Evolutionary conservation across 306 rosid genomes (phyloP).

Genomic region (Pterocarpus macrocarpus): DNA sequence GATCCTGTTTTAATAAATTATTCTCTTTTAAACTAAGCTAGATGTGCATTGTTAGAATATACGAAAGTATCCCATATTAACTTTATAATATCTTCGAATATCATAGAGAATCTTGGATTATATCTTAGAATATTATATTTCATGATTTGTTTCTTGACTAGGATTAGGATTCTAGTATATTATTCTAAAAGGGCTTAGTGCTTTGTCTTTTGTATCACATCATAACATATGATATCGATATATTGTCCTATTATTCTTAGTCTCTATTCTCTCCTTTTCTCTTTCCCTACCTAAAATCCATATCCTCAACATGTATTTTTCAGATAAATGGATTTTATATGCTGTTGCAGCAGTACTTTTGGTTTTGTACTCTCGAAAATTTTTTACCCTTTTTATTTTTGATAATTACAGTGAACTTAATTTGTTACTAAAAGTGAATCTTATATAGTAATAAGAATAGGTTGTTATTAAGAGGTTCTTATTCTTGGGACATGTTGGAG

Average conservation of each 20-base stretch:
- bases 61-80: background rate
- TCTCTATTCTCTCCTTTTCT: background rate
- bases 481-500: constrained; percentile 38
- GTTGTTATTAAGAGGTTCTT: constrained; percentile 26
- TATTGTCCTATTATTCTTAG: no score
- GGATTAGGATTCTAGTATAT: no score
- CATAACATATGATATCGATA: background rate
- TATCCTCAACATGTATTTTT: background rate
- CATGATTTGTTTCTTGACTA: background rate
- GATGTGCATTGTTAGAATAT: background rate
- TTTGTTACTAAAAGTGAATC: constrained; percentile 21
- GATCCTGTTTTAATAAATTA: constrained; percentile 10
- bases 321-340: constrained; percentile 17
- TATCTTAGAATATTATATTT: background rate
- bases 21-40: constrained; percentile 16
- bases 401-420: constrained; percentile 6
- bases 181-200: background rate
- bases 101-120: background rate
- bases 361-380: constrained; percentile 31
- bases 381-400: constrained; percentile 2
- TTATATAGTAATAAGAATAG: background rate
- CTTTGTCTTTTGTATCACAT: background rate
- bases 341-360: background rate
- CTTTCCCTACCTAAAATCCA: background rate
- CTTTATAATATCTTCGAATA: no score